Evolutionary conservation across 352 stramenopile species (phyloP), one percentile per base, ranked within the genome.

Genomic region (Phytophthora hibernalis): DNA sequence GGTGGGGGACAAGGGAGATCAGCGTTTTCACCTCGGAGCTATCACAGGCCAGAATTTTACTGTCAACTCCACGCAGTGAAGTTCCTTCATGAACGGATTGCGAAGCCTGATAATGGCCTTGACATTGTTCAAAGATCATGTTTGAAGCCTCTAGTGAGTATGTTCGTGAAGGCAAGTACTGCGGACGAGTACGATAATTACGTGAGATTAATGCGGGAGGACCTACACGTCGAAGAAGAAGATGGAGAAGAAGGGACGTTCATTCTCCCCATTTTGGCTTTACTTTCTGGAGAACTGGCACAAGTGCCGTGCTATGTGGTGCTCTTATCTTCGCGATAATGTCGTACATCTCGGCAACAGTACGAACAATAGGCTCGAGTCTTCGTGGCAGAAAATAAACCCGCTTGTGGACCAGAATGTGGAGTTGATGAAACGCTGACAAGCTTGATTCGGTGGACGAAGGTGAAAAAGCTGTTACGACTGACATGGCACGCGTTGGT

Each of bases 1-100:
- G 45, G 30, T 70, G 0, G 61, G 60, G 5, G 60, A 74, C 26
- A 74, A 74, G 38, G 54, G 66, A 74, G 43, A 65, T 74, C 11
- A 24, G 11, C 9, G 52, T 55, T 26, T 30, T 70, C 10, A 20
- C 13, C 12, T 21, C 15, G n/a, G 13, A 33, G 44, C 2, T 45
- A 1, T n/a, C n/a, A 8, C 16, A 22, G 15, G 38, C 38, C 38
- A 21, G 24, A 26, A n/a, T 66, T 61, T 15, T 74, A 43, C 70
- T 74, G 59, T 24, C 66, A 70, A 48, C 70, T 52, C 12, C 66
- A 70, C 28, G 66, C 54, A 5, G 35, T 66, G 7, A 61, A 68
- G 49, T 72, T 60, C 30, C 24, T 28, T 6, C 24, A 28, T 6
- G 24, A 28, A 28, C 24, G 24, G 2, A 28, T 28, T 28, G 24